Percentiles rank a stretch among this genome's conserved stretches.
Conservation (phyloP, 225 moss, liverwort and hornwort genomes). For the Pseudisothecium myosuroides region DNA sequence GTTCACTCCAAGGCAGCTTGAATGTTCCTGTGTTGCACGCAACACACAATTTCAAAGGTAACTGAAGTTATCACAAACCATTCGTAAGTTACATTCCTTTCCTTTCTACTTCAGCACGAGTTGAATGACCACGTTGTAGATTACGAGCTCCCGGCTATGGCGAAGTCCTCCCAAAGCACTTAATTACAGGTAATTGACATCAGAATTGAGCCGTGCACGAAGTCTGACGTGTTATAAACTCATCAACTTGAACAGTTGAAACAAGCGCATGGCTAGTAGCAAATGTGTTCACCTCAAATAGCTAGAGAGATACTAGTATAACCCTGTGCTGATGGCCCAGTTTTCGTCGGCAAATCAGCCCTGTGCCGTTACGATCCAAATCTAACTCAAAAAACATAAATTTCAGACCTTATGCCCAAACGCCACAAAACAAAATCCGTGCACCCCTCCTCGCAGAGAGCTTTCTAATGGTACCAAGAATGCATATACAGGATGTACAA, state of each 20-base stretch:
- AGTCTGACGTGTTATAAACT: neutral
- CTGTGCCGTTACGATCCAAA: no score
- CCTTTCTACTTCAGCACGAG: neutral
- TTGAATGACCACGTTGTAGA: neutral
- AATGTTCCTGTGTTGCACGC: neutral
- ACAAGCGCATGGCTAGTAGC: no score
- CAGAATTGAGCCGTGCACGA: neutral
- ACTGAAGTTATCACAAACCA: neutral
- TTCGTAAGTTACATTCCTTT: neutral
- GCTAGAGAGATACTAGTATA: no score
- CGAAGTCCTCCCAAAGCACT: neutral
- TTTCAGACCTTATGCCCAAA: no score
- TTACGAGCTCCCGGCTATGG: neutral
- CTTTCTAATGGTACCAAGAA: no score
- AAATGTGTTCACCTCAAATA: neutral
- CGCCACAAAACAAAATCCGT: no score
- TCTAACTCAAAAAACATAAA: no score
- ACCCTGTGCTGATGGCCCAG: no score
- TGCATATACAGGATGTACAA: no score
- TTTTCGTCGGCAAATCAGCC: no score
- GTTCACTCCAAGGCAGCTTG: neutral
- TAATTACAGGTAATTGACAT: neutral
- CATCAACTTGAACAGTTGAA: neutral
- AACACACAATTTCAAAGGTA: neutral
- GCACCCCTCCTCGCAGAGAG: no score